These are phyloP conservation scores for Leccinum subfulvum DNA, from an alignment of 1,284 basidiomycete species.

Conservation along the genomic window DNA sequence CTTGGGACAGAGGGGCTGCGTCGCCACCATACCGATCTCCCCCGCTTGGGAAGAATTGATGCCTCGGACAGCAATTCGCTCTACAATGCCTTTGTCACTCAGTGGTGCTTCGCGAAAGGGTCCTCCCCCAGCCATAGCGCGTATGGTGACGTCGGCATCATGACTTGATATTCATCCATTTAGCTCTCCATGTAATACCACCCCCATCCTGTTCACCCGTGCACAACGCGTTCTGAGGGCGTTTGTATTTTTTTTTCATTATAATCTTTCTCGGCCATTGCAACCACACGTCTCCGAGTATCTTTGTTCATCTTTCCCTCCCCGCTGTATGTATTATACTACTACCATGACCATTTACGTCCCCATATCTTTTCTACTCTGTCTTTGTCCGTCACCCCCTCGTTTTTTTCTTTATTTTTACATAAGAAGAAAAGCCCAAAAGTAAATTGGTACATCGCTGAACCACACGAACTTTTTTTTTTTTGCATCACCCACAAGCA, in stretches of 20 bases:
- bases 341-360: not conserved
- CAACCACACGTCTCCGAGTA: not conserved
- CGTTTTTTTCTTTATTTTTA: not conserved
- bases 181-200: slow-evolving; percentile 5
- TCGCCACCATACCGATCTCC: not conserved
- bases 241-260: not conserved
- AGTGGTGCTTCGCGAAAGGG: slow-evolving; percentile 69
- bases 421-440: not conserved
- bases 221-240: not conserved
- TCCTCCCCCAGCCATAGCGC: slow-evolving; percentile 14
- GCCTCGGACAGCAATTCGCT: slow-evolving; percentile 32
- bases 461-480: not conserved
- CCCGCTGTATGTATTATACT: slow-evolving; percentile 2
- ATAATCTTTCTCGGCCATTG: not conserved
- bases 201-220: not conserved
- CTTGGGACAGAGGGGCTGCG: not conserved
- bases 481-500: not conserved
- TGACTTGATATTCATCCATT: slow-evolving; percentile 17
- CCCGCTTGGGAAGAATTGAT: not conserved
- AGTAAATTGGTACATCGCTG: not conserved
- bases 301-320: not conserved
- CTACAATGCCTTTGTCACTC: slow-evolving; percentile 61
- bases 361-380: not conserved
- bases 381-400: not conserved
- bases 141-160: slow-evolving; percentile 17